phyloP scores from a whole-genome alignment of 2,329 filamentous ascomycete species.

The Mycosphaerella arachidis region DNA sequence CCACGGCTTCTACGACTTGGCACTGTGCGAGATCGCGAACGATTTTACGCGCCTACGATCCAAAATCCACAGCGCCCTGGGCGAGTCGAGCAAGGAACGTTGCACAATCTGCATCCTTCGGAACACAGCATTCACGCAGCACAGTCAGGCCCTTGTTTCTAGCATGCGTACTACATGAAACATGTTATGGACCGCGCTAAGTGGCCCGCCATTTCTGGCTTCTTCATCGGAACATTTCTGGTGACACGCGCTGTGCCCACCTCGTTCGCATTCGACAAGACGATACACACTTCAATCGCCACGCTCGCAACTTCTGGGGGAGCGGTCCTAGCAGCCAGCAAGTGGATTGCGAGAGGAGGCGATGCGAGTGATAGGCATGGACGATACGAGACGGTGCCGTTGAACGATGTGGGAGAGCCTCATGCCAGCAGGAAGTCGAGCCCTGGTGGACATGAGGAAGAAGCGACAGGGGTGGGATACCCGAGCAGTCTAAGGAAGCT shows the following conservation, averaged over 20 bases:
- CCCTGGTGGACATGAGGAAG: conserved; percentile 17
- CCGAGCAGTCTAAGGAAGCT: conserved; percentile 26
- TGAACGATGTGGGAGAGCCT: conserved; percentile 26
- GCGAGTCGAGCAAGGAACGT: neutral
- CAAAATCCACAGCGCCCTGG: neutral
- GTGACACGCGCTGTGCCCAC: conserved; percentile 23
- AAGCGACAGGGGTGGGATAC: conserved; percentile 9
- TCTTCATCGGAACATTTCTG: conserved; percentile 27
- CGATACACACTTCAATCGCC: conserved; percentile 41
- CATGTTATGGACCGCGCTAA: conserved; percentile 13
- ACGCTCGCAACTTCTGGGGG: conserved; percentile 40
- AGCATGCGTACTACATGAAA: neutral
- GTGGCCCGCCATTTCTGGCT: conserved; percentile 24
- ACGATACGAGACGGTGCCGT: conserved; percentile 27
- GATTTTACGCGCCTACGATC: neutral
- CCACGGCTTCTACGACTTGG: neutral
- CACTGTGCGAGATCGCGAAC: neutral
- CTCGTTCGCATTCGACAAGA: conserved; percentile 40
- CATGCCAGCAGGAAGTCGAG: conserved; percentile 22
- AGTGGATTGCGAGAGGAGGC: conserved; percentile 26
- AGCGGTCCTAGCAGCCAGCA: conserved; percentile 36
- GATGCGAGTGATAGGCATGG: conserved; percentile 19
- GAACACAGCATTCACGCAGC: neutral
- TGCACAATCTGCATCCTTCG: neutral
- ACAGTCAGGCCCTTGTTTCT: neutral